Conservation (phyloP, 208 protist genomes). For the Lotmaria passim region DNA sequence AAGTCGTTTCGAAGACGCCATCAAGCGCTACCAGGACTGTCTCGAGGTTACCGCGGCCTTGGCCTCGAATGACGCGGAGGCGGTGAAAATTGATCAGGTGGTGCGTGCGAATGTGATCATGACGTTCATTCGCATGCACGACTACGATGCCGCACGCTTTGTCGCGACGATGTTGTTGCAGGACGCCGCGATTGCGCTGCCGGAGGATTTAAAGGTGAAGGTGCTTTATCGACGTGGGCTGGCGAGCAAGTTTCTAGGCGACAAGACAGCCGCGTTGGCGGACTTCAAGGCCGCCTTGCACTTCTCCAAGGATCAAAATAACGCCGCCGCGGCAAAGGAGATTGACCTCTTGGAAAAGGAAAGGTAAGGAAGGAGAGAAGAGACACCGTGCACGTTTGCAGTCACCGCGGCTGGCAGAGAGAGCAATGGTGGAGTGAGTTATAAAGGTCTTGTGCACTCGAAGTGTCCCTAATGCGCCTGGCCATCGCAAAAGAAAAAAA, state of each 20-base stretch:
- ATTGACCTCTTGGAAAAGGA: constrained; percentile 42
- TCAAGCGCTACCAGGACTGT: constrained; percentile 77
- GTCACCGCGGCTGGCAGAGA: too few species aligned
- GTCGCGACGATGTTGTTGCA: constrained; percentile 83
- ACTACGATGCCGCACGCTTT: constrained; percentile 70
- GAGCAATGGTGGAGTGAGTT: too few species aligned
- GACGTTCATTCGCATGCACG: constrained; percentile 65
- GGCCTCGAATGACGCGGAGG: constrained; percentile 50
- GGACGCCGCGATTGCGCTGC: constrained; percentile 40
- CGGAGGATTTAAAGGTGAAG: constrained; percentile 70
- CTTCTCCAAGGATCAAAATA: constrained; percentile 60
- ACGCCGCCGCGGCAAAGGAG: constrained; percentile 52
- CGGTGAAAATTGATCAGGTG: constrained; percentile 53
- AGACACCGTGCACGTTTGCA: too few species aligned
- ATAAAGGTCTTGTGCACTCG: too few species aligned
- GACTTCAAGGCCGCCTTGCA: constrained; percentile 75
- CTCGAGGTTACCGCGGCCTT: constrained; percentile 62
- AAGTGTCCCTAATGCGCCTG: too few species aligned
- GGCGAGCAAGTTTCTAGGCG: constrained; percentile 62
- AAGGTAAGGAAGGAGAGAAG: neutral
- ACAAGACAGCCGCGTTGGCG: constrained; percentile 60
- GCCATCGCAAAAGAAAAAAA: too few species aligned
- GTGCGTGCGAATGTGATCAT: constrained; percentile 79
- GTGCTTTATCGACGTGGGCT: constrained; percentile 78
- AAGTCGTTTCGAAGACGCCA: constrained; percentile 64